Percentiles rank a stretch among this genome's conserved stretches.
phyloP scores from a whole-genome alignment of 257 asterid species.

The Perilla frutescens region DNA sequence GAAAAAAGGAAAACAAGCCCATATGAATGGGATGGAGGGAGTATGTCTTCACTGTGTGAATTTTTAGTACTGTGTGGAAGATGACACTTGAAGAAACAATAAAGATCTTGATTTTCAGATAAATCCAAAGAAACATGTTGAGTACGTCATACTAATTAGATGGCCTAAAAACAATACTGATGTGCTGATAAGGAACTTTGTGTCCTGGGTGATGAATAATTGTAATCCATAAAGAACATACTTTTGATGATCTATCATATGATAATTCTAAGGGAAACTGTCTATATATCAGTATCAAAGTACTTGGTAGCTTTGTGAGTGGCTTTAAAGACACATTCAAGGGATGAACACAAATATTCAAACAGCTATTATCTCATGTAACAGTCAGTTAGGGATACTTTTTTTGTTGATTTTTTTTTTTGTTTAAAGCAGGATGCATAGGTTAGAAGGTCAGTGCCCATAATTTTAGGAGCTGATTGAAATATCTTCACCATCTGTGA shows the following conservation, averaged over 20 bases:
- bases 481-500: slow-evolving; percentile 17
- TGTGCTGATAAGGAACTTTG: slow-evolving; percentile 7
- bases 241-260: slow-evolving; percentile 13
- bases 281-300: slow-evolving; percentile 19
- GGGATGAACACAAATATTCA: slow-evolving; percentile 11
- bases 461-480: slow-evolving; percentile 21
- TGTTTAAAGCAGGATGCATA: slow-evolving; percentile 16
- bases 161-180: background rate
- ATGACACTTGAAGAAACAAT: slow-evolving; percentile 5
- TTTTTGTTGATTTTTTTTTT: slow-evolving; percentile 20
- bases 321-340: slow-evolving; percentile 5
- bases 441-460: background rate
- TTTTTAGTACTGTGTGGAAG: slow-evolving; percentile 18
- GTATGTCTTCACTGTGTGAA: background rate
- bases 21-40: too few relatives aligned
- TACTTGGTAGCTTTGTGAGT: slow-evolving; percentile 8
- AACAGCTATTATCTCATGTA: slow-evolving; percentile 8
- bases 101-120: slow-evolving; percentile 20
- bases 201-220: slow-evolving; percentile 8
- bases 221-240: background rate
- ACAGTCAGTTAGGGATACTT: slow-evolving; percentile 20
- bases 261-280: slow-evolving; percentile 14
- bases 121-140: slow-evolving; percentile 23
- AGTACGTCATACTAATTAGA: background rate
- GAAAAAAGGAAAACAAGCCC: too few relatives aligned